Evolutionary conservation across 768 basidiomycete genomes (phyloP), one percentile per base, ranked within the genome.

Genomic region (Tulasnella sp.): DNA sequence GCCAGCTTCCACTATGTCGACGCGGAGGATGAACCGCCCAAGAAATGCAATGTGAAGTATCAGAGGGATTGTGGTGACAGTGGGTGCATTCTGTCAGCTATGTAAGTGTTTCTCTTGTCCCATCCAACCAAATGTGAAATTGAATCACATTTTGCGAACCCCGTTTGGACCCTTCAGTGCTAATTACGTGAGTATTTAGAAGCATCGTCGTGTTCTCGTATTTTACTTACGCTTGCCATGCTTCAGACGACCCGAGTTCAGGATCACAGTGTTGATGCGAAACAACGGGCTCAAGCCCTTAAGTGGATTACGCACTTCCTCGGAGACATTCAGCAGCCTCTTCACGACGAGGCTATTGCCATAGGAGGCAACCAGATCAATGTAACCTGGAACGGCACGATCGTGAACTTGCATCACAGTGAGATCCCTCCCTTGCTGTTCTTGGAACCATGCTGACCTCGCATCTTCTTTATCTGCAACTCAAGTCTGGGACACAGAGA

Each of bases 401-500:
- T 34, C 8, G 37, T 34, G 24, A 78, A 78, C 42, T 72, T 78
- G 64, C 77, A 80, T 77, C 54, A 72, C n/a, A 78, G 77, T 64
- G 20, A 77, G 72, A 41, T 41, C 14, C 34, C n/a, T 8, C 37
- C 40, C 24, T 69, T 12, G 14, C 3, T 6, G 28, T 3, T 34
- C 1, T 34, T 69, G 14, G 5, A 69, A 12, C 44, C 44, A 1
- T 16, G 44, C 44, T 16, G 11, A 46, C 44, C 9, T 46, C 44
- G 11, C 14, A 16, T 46, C 44, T n/a, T n/a, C n/a, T n/a, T 46
- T 46, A 20, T 46, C 16, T 46, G 14, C 16, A 8, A n/a, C 54
- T 34, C 14, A n/a, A 80, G 79, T 75, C 11, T 80, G 79, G 79
- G 79, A 80, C 28, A 80, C 79, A 6, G 69, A 73, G 7, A 80